Base-by-base conservation (phyloP, 768 basidiomycete species). In the Auriscalpium microsporum region DNA sequence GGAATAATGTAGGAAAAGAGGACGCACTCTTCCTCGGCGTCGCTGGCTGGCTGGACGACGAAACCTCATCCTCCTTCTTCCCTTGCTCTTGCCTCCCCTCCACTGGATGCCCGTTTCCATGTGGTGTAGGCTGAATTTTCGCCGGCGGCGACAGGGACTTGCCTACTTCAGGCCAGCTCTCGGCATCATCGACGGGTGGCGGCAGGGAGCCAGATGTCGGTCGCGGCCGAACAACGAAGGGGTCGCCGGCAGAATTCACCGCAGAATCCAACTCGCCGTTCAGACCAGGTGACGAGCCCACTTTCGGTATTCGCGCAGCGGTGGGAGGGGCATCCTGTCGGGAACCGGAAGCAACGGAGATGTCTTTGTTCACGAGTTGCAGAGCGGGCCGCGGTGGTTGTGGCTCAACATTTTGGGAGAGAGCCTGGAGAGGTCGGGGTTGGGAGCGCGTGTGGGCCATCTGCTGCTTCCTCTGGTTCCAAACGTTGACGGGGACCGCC, bases 91-190 rank as follows among this genome's bases (percentile, higher is more conserved):
- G 60, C 52, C 62, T 64, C 28, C 19, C 56, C 55, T 64, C 63
- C 3, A 44, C 44, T 33, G 35, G 37, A 10, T 61, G 46, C 35
- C 58, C 35, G 46, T 61, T 45, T 40, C 59, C 28, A 38, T 50
- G 52, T 52, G 45, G 13, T 55, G 49, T 34, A 58, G 55, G 51
- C 60, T 60, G 40, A 35, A 54, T 45, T 48, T 52, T 57, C 14
- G 36, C 10, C 28, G 56, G 48, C 3, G 62, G 45, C n/a, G 63
- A 53, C 8, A 57, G 44, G 14, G 54, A 49, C 58, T 72, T 75
- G 19, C 76, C 73, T 23, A 72, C 73, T 56, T 73, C 77, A 40
- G 75, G 80, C 78, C 77, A 77, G 55, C 63, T 68, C 23, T 73
- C 72, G 1, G 65, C 40, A 58, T 77, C 73, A 48, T 68, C 65